Percentiles rank a stretch among this genome's conserved stretches.
These are phyloP conservation scores for Phytophthora litchii DNA, from an alignment of 352 stramenopile species.

Conservation along the genomic window DNA sequence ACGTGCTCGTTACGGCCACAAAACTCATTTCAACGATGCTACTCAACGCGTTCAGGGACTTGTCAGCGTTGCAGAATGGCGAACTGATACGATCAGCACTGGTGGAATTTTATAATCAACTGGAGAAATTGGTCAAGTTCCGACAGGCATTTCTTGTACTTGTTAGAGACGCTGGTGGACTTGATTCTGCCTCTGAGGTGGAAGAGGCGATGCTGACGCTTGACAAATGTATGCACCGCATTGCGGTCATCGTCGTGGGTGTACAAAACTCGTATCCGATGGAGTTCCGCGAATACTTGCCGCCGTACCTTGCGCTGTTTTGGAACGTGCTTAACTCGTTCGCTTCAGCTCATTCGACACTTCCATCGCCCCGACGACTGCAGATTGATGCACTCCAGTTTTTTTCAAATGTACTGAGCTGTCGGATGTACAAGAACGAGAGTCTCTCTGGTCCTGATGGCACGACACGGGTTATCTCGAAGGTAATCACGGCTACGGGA, in stretches of 20 bases:
- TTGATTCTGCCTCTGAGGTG: conserved; percentile 8
- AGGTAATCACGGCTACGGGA: conserved; percentile 82
- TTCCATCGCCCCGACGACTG: conserved; percentile 38
- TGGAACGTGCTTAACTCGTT: conserved; percentile 58
- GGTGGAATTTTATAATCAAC: conserved; percentile 74
- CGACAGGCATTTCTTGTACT: conserved; percentile 32
- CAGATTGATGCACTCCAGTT: conserved; percentile 84
- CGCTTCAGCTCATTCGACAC: conserved; percentile 2
- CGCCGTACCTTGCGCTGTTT: conserved; percentile 69
- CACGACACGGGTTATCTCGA: conserved; percentile 54
- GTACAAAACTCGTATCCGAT: conserved; percentile 84
- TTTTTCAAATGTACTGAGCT: conserved; percentile 83
- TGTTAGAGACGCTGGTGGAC: conserved; percentile 1
- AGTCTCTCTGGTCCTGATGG: conserved; percentile 50
- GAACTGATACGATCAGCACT: conserved; percentile 61
- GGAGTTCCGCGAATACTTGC: conserved; percentile 82
- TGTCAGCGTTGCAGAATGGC: conserved; percentile 56
- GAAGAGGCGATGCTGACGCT: conserved; percentile 30
- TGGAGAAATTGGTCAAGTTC: conserved; percentile 65
- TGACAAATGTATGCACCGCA: conserved; percentile 72
- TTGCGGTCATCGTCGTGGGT: conserved; percentile 67
- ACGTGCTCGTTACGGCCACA: conserved; percentile 52
- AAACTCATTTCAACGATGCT: conserved; percentile 78
- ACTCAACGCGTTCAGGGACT: conserved; percentile 72
- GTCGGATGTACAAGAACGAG: conserved; percentile 80